Evolutionary conservation across 345 rosid genomes (phyloP).

Genomic region (Hibiscus tridactylites): DNA sequence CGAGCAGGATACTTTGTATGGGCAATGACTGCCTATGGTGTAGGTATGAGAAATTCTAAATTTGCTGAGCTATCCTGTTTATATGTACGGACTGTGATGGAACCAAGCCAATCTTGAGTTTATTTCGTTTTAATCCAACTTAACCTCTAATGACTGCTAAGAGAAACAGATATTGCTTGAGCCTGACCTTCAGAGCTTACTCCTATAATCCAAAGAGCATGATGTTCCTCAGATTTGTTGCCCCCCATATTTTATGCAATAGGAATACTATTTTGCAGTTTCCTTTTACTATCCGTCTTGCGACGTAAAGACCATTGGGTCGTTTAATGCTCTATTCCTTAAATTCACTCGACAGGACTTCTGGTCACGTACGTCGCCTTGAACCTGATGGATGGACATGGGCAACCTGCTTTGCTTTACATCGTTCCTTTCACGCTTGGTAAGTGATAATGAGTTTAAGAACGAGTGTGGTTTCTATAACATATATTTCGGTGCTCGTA

Average conservation of each 20-base stretch:
- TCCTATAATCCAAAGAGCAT: not conserved
- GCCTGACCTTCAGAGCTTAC: not conserved
- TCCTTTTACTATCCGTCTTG: not conserved
- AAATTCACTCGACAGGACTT: slow-evolving; percentile 45
- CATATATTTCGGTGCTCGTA: not conserved
- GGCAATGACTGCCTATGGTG: slow-evolving; percentile 91
- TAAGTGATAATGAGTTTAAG: slow-evolving; percentile 21
- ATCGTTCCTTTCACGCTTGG: slow-evolving; percentile 95
- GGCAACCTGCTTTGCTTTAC: slow-evolving; percentile 95
- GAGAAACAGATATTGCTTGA: not conserved
- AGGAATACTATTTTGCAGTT: not conserved
- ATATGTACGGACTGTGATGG: not conserved
- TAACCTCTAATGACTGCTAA: not conserved
- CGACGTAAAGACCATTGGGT: not conserved
- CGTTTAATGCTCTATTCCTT: not conserved
- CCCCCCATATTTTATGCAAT: not conserved
- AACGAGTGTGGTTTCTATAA: not conserved
- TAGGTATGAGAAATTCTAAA: slow-evolving; percentile 41
- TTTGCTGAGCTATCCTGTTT: not conserved
- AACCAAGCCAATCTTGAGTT: not conserved
- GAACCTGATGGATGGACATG: slow-evolving; percentile 97
- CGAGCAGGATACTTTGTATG: slow-evolving; percentile 80
- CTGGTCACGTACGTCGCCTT: slow-evolving; percentile 84
- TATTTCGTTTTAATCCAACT: not conserved
- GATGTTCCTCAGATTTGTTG: not conserved